Evolutionary conservation across 169 alveolate genomes (phyloP), one percentile per base, ranked within the genome.

Genomic region (Plasmodium gallinaceum): DNA sequence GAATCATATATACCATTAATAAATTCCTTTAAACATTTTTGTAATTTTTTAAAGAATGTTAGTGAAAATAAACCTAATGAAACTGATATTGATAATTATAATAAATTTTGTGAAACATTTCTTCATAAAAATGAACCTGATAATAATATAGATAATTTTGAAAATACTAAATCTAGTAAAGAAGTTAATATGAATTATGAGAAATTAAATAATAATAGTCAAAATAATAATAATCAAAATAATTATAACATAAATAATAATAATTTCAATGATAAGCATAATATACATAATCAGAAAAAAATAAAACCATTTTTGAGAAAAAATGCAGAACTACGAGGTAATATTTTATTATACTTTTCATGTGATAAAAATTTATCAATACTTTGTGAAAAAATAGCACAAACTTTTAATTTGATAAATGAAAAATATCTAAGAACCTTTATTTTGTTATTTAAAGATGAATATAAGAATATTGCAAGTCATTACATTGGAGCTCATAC

Each of bases 311-410:
- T 86, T 42, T 16, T 20, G 16, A 24, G 86, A 73, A 69, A 61
- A 37, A 86, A 86, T 43, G 39, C 60, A 24, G 88, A 86, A 12
- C 26, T 86, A 52, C 10, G 86, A 71, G 76, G 87, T 58, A 86
- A 86, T 8, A 86, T 86, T 10, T 54, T 86, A 7, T 39, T 86
- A 16, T 86, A 86, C 39, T 86, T 86, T 46, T n/a, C 69, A 7
- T 86, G 92, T 46, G 86, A 71, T 66, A 86, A 71, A 52, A 69
- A 46, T 46, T 42, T 71, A 51, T 86, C 92, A 2, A 46, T 70
- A 14, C 76, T 86, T 45, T 86, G 92, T 64, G 92, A 86, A 86
- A 86, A 86, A 42, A 86, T 86, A 43, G 74, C 52, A n/a, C 66
- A 70, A 16, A 46, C 78, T 5, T 86, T 86, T 45, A 86, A 86